phyloP scores from a whole-genome alignment of 208 protist species.

The Jaenimonas drosophilae region DNA sequence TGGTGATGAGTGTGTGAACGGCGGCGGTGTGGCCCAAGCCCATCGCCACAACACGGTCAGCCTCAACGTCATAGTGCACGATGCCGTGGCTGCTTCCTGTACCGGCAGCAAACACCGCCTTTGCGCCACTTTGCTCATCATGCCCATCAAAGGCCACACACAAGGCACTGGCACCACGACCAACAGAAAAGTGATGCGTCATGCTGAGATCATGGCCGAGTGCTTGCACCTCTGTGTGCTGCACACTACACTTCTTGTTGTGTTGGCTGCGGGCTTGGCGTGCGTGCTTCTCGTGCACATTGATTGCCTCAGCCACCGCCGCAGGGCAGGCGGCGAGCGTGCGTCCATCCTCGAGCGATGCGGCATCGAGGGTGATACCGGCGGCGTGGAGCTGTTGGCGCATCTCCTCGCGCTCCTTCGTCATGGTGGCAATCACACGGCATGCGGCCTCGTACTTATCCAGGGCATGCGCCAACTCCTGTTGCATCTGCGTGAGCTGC shows the following conservation, averaged over 20 bases:
- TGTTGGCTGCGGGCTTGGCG: neutral
- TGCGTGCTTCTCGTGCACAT: conserved; percentile 12
- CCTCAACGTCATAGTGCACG: conserved; percentile 22
- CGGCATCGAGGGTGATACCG: too few relatives aligned
- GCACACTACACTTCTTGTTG: neutral
- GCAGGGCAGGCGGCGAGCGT: conserved; percentile 19
- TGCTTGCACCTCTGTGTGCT: too few relatives aligned
- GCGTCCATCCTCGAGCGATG: conserved; percentile 5
- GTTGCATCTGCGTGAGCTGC: conserved; percentile 80
- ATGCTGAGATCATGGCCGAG: too few relatives aligned
- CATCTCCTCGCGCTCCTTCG: conserved; percentile 47
- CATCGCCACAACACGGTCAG: conserved; percentile 9
- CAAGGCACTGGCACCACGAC: too few relatives aligned
- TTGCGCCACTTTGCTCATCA: too few relatives aligned
- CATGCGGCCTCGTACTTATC: conserved; percentile 99
- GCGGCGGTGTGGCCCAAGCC: conserved; percentile 43
- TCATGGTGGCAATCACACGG: conserved; percentile 95
- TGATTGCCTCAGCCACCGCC: conserved; percentile 19
- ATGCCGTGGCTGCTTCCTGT: conserved; percentile 13
- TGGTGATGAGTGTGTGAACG: conserved; percentile 30
- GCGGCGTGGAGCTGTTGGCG: conserved; percentile 3
- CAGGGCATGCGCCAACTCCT: conserved; percentile 96
- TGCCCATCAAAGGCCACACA: too few relatives aligned
- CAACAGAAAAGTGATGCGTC: too few relatives aligned
- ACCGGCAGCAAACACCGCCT: conserved; percentile 7